Evolutionary conservation across 164 flowering plant genomes (phyloP), one percentile per base, ranked within the genome.

Genomic region (Tetracentron sinense): DNA sequence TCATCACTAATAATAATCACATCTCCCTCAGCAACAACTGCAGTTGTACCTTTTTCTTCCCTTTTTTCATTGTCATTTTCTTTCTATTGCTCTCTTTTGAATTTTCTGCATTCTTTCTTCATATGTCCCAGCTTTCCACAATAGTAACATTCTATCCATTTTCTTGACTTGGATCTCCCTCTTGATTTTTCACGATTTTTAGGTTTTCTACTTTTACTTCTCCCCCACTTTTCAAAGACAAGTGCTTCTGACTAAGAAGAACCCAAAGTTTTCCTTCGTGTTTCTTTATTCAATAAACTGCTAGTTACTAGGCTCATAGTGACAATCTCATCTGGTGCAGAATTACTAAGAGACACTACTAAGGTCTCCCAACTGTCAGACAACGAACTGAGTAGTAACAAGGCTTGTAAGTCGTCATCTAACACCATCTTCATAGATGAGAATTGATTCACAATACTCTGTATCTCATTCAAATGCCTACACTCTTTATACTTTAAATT

Each of bases 361-460:
- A 53, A 26, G 2, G 58, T 63, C 33, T 53, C 66, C 58, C 66
- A 63, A 8, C 23, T 52, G 7, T 63, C 35, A 0, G 58, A 51
- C 35, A 63, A 23, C 2, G 58, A 38, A 38, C 58, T 63, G 16
- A 63, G 28, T 1, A 63, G 8, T 28, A 53, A 42, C 14, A 63
- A 10, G 2, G 58, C 58, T 21, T 51, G 50, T 20, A 42, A 12
- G 25, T 52, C 67, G 23, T 62, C 60, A 48, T 48, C 23, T 12
- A 48, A 15, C 52, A 12, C 17, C 22, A 48, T 48, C 7, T 21
- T n/a, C 20, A 48, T 48, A 6, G 8, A 1, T 19, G 22, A 15
- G 1, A 48, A 19, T 48, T 48, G 52, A 3, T 48, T 15, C 7
- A 19, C 22, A 1, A 48, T 1, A 2, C 22, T 21, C 17, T 48